Evolutionary conservation across 2,329 filamentous ascomycete genomes (phyloP), one percentile per base, ranked within the genome.

Genomic region (Cyanodermella asteris): DNA sequence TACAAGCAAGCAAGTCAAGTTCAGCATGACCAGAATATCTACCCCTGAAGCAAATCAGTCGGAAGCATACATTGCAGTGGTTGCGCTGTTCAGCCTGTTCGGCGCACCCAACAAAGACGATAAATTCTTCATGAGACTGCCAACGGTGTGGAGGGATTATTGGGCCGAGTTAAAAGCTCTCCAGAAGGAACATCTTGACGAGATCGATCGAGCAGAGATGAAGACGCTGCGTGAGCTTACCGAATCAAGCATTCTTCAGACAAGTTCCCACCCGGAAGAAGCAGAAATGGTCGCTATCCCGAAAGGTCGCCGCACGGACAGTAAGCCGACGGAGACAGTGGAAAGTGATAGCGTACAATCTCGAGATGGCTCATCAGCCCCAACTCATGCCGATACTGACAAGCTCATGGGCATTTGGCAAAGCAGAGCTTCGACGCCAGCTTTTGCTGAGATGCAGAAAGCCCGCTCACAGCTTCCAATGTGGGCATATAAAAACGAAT

Each of bases 401-500:
- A 46, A 50, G 7, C 38, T 66, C 11, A 46, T 44, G 34, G 50
- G 53, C 4, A 34, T 63, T 13, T 70, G 64, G 64, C 34, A 38
- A 10, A 46, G 53, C 6, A 67, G 65, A 34, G 39, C 47, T 2
- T 55, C 55, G 6, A 53, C 54, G 0, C 34, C 50, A 7, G 43
- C 62, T 24, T 94, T 76, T 40, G 71, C 80, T 37, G 55, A 56
- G 6, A 94, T 97, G 87, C 59, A 84, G 46, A 50, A 62, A 43
- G 68, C 61, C 16, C 70, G 87, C 28, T 72, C 68, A 56, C 74
- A 74, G 37, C 61, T 97, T 11, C 87, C 87, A 0, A 91, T 97
- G 56, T 93, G 76, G 65, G 60, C 64, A 8, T 93, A 87, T 45
- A 72, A 71, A 35, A 55, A 76, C 8, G 63, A 78, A 24, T 80